phyloP scores from a whole-genome alignment of 108 stramenopile genomes.

The Fragilaria radians region DNA sequence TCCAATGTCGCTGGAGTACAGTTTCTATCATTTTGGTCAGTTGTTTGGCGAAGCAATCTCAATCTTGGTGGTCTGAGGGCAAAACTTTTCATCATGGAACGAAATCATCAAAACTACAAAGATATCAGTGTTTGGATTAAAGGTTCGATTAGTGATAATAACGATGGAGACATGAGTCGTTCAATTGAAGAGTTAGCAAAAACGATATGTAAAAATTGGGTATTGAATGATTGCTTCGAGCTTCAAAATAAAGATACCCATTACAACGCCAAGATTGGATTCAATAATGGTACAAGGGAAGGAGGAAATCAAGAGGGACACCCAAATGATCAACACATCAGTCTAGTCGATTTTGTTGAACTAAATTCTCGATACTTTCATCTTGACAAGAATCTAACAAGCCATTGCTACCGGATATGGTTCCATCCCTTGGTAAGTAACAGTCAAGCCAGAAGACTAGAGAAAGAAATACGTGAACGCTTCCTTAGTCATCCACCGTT shows the following conservation, averaged over 20 bases:
- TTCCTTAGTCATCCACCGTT: background rate
- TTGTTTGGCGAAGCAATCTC: slow-evolving; percentile 7
- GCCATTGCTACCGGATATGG: slow-evolving; percentile 32
- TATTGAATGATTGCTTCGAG: background rate
- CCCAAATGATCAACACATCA: background rate
- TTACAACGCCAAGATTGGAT: background rate
- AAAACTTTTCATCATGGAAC: slow-evolving; percentile 19
- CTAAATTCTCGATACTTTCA: slow-evolving; percentile 17
- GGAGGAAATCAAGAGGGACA: too few species aligned
- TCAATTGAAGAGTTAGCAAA: slow-evolving; percentile 1
- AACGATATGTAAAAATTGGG: background rate
- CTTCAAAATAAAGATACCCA: background rate
- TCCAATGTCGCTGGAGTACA: slow-evolving; percentile 7
- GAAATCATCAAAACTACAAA: slow-evolving; percentile 15
- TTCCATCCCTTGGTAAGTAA: slow-evolving; percentile 25
- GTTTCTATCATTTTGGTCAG: slow-evolving; percentile 8
- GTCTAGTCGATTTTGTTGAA: slow-evolving; percentile 11
- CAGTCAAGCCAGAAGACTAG: slow-evolving; percentile 17
- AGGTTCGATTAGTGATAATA: too few species aligned
- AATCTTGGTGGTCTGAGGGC: slow-evolving; percentile 31
- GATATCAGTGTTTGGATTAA: slow-evolving; percentile 28
- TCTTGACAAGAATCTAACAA: slow-evolving; percentile 1
- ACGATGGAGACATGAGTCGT: slow-evolving; percentile 8
- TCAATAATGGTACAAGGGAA: too few species aligned
- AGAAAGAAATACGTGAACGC: slow-evolving; percentile 20